Evolutionary conservation across 768 basidiomycete species (phyloP).

Genomic region (Termitomyces sp.): DNA sequence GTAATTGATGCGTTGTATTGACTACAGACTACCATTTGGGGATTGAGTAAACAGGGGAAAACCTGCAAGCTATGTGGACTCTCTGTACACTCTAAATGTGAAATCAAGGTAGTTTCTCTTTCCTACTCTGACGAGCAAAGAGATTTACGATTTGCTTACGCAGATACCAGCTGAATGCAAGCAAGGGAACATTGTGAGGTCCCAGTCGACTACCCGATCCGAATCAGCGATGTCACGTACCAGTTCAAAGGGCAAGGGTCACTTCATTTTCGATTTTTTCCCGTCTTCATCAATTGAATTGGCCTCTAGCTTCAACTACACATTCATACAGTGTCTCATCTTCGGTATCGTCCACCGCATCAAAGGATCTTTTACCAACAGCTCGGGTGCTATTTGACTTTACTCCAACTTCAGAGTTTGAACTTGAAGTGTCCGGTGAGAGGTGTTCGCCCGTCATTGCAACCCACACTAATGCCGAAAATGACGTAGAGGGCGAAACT

Average conservation of each 20-base stretch:
- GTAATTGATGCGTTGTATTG: neutral
- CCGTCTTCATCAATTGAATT: neutral
- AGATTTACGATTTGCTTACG: neutral
- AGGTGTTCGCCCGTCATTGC: neutral
- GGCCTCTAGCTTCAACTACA: constrained; percentile 5
- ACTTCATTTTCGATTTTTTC: neutral
- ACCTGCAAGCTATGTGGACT: constrained; percentile 74
- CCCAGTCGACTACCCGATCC: constrained; percentile 17
- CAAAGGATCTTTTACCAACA: constrained; percentile 39
- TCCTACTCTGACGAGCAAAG: neutral
- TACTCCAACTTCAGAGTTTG: constrained; percentile 68
- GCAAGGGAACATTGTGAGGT: constrained; percentile 22
- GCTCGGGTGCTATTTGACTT: constrained; percentile 75
- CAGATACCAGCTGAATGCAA: constrained; percentile 75
- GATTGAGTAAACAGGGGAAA: constrained; percentile 81
- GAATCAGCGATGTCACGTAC: constrained; percentile 19
- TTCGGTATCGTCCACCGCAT: constrained; percentile 37
- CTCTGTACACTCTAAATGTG: constrained; percentile 81
- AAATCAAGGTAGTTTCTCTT: constrained; percentile 56
- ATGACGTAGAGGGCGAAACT: constrained; percentile 46
- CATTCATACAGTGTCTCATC: constrained; percentile 48
- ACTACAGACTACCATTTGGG: constrained; percentile 76
- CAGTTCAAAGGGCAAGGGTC: constrained; percentile 17
- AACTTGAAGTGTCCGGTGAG: constrained; percentile 62
- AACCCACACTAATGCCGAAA: neutral